Evolutionary conservation across 768 basidiomycete genomes (phyloP).

Genomic region (Rhizopogon vulgaris): DNA sequence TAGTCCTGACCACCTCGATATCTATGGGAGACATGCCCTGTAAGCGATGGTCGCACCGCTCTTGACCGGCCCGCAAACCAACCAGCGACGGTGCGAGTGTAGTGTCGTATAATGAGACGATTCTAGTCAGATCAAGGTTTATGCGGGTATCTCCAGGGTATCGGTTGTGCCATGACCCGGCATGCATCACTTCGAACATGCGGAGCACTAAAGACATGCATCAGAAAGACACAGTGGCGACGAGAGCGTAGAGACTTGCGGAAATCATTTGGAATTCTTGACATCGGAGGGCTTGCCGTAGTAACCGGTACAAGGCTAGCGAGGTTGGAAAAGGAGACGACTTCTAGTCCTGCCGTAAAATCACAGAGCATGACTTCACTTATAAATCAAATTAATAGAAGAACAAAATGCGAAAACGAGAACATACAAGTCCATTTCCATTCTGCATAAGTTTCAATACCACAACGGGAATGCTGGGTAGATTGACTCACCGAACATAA

Average conservation of each 20-base stretch:
- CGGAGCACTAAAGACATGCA: neutral
- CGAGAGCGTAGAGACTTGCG: too few species aligned
- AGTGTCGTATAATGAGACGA: slow-evolving; percentile 25
- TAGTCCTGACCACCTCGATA: slow-evolving; percentile 7
- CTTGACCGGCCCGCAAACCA: slow-evolving; percentile 7
- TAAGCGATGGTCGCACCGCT: slow-evolving; percentile 16
- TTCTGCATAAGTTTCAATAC: slow-evolving; percentile 19
- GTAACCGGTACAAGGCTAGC: neutral
- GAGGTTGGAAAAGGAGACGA: slow-evolving; percentile 35
- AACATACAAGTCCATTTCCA: slow-evolving; percentile 47
- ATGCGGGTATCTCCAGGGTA: slow-evolving; percentile 23
- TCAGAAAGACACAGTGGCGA: too few species aligned
- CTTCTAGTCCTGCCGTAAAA: slow-evolving; percentile 33
- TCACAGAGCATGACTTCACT: slow-evolving; percentile 47
- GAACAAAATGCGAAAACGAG: neutral
- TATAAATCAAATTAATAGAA: neutral
- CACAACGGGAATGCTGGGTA: too few species aligned
- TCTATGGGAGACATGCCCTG: slow-evolving; percentile 10
- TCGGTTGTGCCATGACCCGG: slow-evolving; percentile 20
- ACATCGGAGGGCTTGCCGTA: neutral
- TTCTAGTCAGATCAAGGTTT: slow-evolving; percentile 13
- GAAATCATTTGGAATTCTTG: too few species aligned
- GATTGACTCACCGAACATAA: slow-evolving; percentile 32
- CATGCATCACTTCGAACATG: slow-evolving; percentile 10
- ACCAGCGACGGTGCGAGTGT: slow-evolving; percentile 15